A percentile compares a stretch with the other conserved stretches of the same genome.
Evolutionary conservation across 139 green algal species (phyloP).

Genomic region (Micromonas pusilla): DNA sequence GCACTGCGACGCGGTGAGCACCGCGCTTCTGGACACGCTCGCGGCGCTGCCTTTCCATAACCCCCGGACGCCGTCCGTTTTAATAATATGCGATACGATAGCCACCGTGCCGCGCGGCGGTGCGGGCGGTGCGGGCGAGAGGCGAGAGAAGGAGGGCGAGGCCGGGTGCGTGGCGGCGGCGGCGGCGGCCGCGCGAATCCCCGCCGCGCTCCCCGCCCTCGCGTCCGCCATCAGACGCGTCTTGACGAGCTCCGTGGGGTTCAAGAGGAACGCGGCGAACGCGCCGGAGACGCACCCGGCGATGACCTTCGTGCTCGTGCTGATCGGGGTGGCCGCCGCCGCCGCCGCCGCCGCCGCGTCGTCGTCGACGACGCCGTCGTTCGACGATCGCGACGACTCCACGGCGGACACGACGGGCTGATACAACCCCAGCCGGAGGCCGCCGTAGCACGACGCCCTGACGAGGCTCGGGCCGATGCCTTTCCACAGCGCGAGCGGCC

Average conservation of each 20-base stretch:
- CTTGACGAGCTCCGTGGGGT: slow-evolving; percentile 77
- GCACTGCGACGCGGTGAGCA: slow-evolving; percentile 71
- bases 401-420: slow-evolving; percentile 54
- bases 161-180: no score
- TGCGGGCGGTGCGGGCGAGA: no score
- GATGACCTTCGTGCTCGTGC: slow-evolving; percentile 51
- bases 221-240: slow-evolving; percentile 38
- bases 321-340: slow-evolving; percentile 14
- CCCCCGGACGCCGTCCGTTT: slow-evolving; percentile 52
- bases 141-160: no score
- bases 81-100: no score
- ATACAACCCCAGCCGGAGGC: slow-evolving; percentile 74
- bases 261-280: slow-evolving; percentile 60
- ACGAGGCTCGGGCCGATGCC: slow-evolving; percentile 21
- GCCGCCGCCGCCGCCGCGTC: not conserved
- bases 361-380: not conserved
- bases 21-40: slow-evolving; percentile 52
- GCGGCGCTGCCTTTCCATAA: slow-evolving; percentile 74
- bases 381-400: slow-evolving; percentile 1
- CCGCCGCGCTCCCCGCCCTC: not conserved
- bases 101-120: no score
- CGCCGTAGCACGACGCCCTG: slow-evolving; percentile 45
- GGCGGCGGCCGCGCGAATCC: not conserved
- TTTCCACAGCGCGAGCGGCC: slow-evolving; percentile 10
- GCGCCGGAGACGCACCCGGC: slow-evolving; percentile 59